Evolutionary conservation across 1,284 basidiomycete genomes (phyloP).

Genomic region (Sporisorium exsertum): DNA sequence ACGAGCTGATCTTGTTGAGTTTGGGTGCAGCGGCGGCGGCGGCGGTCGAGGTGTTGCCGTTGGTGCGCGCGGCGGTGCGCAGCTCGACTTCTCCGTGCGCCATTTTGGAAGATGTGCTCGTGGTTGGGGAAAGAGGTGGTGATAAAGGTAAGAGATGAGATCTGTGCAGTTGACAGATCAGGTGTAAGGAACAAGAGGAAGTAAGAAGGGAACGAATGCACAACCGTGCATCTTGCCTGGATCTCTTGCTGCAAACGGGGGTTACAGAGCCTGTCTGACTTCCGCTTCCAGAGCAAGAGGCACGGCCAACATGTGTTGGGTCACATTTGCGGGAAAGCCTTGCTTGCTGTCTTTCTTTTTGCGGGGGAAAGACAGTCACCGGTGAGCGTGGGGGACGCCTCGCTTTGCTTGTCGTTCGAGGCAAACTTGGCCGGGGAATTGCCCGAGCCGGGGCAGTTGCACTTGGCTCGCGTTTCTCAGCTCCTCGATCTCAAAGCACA

Average conservation of each 20-base stretch:
- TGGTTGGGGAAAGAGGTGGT: constrained; percentile 2
- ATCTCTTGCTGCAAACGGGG: background rate
- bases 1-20: constrained; percentile 51
- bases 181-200: too few relatives aligned
- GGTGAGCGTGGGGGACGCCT: background rate
- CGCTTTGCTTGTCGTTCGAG: too few relatives aligned
- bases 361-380: background rate
- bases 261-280: too few relatives aligned
- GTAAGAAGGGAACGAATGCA: background rate
- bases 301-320: background rate
- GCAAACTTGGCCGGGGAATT: constrained; percentile 16
- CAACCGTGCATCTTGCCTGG: background rate
- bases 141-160: background rate
- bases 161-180: background rate
- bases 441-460: constrained; percentile 11
- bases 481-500: background rate
- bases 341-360: background rate
- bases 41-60: constrained; percentile 1
- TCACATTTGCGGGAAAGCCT: background rate
- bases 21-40: background rate
- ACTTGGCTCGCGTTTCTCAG: constrained; percentile 5
- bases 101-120: constrained; percentile 8
- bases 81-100: constrained; percentile 40
- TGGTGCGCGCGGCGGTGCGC: constrained; percentile 22
- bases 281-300: background rate